A percentile compares a stretch with the other conserved stretches of the same genome.
phyloP scores from a whole-genome alignment of 78 protist genomes.

The Dictyostelium purpureum region DNA sequence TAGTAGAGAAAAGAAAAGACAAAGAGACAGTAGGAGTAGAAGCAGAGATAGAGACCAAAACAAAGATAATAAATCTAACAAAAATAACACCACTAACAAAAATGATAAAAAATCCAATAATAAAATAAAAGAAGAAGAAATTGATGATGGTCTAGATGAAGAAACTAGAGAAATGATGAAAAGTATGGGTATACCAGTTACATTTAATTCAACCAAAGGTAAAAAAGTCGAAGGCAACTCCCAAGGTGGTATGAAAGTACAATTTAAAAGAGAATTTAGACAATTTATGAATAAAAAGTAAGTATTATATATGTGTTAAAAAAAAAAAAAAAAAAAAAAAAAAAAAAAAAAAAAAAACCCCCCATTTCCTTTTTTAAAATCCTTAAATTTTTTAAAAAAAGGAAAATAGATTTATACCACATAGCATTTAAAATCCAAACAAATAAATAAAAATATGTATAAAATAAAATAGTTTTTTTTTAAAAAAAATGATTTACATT shows the following conservation, averaged over 20 bases:
- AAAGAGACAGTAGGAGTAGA: not conserved
- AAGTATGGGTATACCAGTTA: conserved; percentile 8
- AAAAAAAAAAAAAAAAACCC: no score
- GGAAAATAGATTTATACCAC: not conserved
- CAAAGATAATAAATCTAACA: not conserved
- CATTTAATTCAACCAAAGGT: conserved; percentile 8
- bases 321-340: no score
- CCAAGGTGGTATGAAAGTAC: conserved; percentile 1
- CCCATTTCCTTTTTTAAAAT: not conserved
- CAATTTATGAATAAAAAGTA: conserved; percentile 39
- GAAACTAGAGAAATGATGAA: conserved; percentile 29
- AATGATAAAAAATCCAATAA: not conserved
- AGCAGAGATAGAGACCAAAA: not conserved
- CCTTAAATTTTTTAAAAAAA: not conserved
- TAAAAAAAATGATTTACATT: not conserved
- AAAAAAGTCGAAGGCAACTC: conserved; percentile 26
- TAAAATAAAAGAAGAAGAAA: not conserved
- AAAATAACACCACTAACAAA: not conserved
- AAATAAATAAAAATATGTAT: not conserved
- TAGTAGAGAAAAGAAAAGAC: conserved; percentile 1
- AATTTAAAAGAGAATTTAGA: conserved; percentile 23
- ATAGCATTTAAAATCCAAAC: not conserved
- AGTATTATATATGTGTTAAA: not conserved
- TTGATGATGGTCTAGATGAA: conserved; percentile 9
- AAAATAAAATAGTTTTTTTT: not conserved